A percentile compares a stretch with the other conserved stretches of the same genome.
Evolutionary conservation across 345 rosid species (phyloP).

Genomic region (Lepidium didymum): DNA sequence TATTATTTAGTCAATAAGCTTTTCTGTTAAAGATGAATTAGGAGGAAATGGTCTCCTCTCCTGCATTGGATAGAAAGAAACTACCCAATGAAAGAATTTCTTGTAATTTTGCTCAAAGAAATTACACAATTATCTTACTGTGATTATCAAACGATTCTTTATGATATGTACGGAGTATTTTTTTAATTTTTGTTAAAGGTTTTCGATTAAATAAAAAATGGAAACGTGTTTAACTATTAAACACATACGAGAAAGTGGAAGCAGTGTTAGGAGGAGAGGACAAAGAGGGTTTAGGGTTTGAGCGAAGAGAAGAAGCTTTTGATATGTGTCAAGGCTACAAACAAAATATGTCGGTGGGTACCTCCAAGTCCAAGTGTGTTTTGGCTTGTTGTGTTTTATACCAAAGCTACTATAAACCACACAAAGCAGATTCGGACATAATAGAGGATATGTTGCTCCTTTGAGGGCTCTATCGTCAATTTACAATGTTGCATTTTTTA

Average conservation of each 20-base stretch:
- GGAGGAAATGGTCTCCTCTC: not conserved
- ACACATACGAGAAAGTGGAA: no score
- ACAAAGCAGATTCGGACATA: not conserved
- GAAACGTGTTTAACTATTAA: not conserved
- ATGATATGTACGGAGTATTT: not conserved
- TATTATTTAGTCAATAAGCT: no score
- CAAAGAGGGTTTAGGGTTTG: no score
- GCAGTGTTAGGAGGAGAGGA: no score
- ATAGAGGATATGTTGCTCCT: not conserved
- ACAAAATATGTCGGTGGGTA: no score
- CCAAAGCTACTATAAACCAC: no score
- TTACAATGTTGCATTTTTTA: constrained; percentile 6
- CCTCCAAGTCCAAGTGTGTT: no score
- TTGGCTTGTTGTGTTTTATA: no score
- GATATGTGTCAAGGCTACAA: no score
- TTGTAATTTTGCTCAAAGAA: not conserved
- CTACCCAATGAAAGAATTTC: not conserved
- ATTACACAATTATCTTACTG: not conserved
- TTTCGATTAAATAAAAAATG: no score
- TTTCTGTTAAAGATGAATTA: not conserved
- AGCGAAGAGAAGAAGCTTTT: no score
- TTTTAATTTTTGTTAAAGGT: no score
- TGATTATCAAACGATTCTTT: not conserved
- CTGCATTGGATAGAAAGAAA: not conserved
- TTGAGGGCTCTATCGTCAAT: constrained; percentile 11